A percentile compares a stretch with the other conserved stretches of the same genome.
These are phyloP conservation scores for Cyphellophora attinorum DNA, from an alignment of 2,329 filamentous ascomycete species.

Conservation along the genomic window DNA sequence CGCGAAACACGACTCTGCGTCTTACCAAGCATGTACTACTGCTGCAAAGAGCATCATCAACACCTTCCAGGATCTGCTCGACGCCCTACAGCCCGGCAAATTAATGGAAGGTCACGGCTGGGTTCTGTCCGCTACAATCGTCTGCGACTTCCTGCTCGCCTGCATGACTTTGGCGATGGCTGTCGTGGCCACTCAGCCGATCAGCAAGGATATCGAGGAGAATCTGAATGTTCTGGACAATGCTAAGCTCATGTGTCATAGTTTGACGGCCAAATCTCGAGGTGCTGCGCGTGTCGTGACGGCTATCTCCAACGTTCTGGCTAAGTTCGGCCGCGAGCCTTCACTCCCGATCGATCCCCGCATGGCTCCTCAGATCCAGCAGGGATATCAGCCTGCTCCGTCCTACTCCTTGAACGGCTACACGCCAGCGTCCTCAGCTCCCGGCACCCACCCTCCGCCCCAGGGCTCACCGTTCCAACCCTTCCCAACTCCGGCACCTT, in stretches of 20 bases:
- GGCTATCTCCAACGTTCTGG: not conserved
- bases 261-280: not conserved
- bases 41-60: not conserved
- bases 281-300: not conserved
- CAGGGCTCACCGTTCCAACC: not conserved
- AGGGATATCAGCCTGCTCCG: not conserved
- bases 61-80: not conserved
- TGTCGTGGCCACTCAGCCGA: not conserved
- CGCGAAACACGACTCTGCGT: not conserved
- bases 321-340: not conserved
- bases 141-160: slow-evolving; percentile 1
- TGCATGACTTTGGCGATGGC: slow-evolving; percentile 1
- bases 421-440: not conserved
- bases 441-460: not conserved
- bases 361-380: not conserved
- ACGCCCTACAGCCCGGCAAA: not conserved
- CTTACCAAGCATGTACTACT: not conserved
- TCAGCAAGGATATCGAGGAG: not conserved
- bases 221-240: not conserved
- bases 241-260: not conserved
- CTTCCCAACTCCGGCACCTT: not conserved
- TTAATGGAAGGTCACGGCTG: slow-evolving; percentile 1
- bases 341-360: not conserved
- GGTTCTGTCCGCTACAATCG: slow-evolving; percentile 1
- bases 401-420: not conserved